Evolutionary conservation across 306 rosid species (phyloP).

Genomic region (Boehmeria nivea): DNA sequence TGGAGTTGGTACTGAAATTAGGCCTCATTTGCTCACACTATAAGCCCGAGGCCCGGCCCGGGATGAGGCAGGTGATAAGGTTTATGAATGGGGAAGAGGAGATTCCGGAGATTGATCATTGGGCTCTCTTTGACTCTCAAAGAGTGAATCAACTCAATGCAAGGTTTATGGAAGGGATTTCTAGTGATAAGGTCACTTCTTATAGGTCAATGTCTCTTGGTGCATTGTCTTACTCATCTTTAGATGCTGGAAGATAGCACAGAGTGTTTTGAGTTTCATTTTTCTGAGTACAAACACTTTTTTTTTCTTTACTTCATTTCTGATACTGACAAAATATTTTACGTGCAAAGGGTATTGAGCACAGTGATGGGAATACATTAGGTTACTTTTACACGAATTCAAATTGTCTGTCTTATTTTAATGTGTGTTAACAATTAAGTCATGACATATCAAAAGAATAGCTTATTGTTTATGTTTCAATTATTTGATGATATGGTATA

Average conservation of each 20-base stretch:
- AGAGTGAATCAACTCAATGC: slow-evolving; percentile 16
- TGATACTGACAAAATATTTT: no score
- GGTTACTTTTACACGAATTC: no score
- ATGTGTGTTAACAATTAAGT: no score
- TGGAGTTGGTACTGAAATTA: slow-evolving; percentile 47
- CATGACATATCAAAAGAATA: no score
- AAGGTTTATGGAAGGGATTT: slow-evolving; percentile 20
- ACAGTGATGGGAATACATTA: no score
- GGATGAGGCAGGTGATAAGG: slow-evolving; percentile 50
- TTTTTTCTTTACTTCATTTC: no score
- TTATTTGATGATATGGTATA: no score
- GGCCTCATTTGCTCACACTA: slow-evolving; percentile 54
- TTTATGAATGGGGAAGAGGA: slow-evolving; percentile 44
- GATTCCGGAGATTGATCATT: slow-evolving; percentile 32
- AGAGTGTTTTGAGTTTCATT: neutral
- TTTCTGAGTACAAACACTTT: neutral
- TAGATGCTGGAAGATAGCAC: slow-evolving; percentile 39
- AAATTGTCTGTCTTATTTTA: no score
- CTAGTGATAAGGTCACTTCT: slow-evolving; percentile 4
- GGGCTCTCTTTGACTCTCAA: slow-evolving; percentile 23
- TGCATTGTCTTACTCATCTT: slow-evolving; percentile 24
- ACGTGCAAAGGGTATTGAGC: no score
- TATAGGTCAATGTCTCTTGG: slow-evolving; percentile 23
- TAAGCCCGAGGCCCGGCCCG: slow-evolving; percentile 48
- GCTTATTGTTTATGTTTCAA: no score